Evolutionary conservation across 176 grass and related monocot genomes (phyloP), one percentile per base, ranked within the genome.

Genomic region (Oryza glaberrima): DNA sequence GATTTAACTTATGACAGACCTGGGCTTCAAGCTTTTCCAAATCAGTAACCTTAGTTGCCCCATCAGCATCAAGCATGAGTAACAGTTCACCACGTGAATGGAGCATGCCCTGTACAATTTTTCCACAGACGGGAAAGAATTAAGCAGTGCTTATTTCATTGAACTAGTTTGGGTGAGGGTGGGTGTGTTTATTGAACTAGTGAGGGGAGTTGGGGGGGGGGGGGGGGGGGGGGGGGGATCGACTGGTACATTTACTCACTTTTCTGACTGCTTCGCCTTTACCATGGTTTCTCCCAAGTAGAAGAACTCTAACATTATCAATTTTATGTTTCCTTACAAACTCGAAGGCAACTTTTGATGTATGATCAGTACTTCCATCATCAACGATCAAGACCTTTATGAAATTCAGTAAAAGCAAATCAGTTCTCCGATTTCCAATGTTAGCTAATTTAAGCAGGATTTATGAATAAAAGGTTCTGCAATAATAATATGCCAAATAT

Each of bases 261-360:
- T 99, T 99, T 89, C 96, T 90, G 26, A 99, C 86, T 11, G 96
- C 93, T 99, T 99, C 96, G 61, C 96, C 96, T 94, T 99, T 99
- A 36, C 96, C 96, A 80, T 99, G 96, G 73, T 99, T 99, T 86
- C 80, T 94, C 19, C 93, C 91, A 19, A 99, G 93, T 60, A 99
- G 77, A 76, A 99, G 84, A 89, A 99, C 90, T 80, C 96, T 95
- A 84, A 92, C 91, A 86, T 94, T 99, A 34, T 96, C 96, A 23
- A 99, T 94, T 64, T 88, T 94, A 76, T 96, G 77, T 70, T 75
- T 90, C 30, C 82, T 83, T 46, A 94, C 88, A 86, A 87, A 99
- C 54, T 89, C 86, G 64, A 96, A 99, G 14, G 91, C 91, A 20
- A 92, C 96, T 87, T 91, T 92, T 22, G 93, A 95, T 14, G 96